A percentile compares a stretch with the other conserved stretches of the same genome.
These are phyloP conservation scores for Inonotus hispidus DNA, from an alignment of 1,284 basidiomycete genomes.

Conservation along the genomic window DNA sequence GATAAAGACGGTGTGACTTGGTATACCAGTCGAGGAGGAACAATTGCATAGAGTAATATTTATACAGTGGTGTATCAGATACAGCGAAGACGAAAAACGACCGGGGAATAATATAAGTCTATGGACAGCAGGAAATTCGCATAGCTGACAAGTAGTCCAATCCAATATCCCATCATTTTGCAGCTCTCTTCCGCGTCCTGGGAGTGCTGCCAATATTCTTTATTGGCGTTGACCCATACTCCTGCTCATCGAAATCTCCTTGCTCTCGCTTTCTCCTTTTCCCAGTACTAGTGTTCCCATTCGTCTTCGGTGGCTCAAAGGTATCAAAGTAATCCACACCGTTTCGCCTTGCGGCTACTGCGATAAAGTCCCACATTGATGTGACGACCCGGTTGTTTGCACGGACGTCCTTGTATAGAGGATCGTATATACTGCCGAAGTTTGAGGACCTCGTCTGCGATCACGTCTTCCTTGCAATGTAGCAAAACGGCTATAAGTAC, in stretches of 20 bases:
- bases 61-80: conserved; percentile 30
- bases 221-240: conserved; percentile 41
- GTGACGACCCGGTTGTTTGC: conserved; percentile 48
- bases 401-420: conserved; percentile 51
- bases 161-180: conserved; percentile 12
- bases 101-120: neutral
- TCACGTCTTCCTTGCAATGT: conserved; percentile 33
- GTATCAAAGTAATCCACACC: neutral
- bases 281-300: neutral
- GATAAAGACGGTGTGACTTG: conserved; percentile 55
- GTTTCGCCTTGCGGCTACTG: neutral
- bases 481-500: conserved; percentile 33
- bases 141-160: neutral
- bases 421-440: conserved; percentile 50
- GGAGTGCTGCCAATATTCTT: conserved; percentile 28
- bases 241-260: conserved; percentile 33
- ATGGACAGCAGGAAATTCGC: neutral
- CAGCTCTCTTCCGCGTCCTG: conserved; percentile 35
- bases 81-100: neutral
- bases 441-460: conserved; percentile 45
- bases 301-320: neutral
- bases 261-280: conserved; percentile 30
- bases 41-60: conserved; percentile 2
- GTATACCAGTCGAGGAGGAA: conserved; percentile 57
- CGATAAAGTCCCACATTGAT: conserved; percentile 52